These are phyloP conservation scores for Hymenoscyphus infarciens DNA, from an alignment of 2,329 filamentous ascomycete genomes.

Conservation along the genomic window DNA sequence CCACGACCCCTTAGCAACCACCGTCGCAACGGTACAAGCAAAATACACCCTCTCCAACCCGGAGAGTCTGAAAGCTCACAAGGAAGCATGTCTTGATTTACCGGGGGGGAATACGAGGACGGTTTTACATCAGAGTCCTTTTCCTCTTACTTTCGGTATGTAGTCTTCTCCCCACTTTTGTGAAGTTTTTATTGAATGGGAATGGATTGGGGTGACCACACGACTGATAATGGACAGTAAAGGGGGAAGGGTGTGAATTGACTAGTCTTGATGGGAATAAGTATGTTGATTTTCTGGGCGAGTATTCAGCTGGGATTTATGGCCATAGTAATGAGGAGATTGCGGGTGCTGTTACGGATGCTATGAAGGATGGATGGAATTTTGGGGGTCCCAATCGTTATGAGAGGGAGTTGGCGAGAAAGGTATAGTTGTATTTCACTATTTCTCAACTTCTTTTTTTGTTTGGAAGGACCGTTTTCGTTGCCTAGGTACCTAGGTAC, in stretches of 20 bases:
- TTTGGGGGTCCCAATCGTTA: conserved; percentile 50
- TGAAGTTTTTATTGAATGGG: too few species aligned
- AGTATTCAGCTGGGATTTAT: conserved; percentile 63
- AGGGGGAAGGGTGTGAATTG: conserved; percentile 21
- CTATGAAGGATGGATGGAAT: conserved; percentile 47
- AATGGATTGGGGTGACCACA: too few species aligned
- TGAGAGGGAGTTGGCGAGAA: conserved; percentile 49
- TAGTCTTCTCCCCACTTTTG: too few species aligned
- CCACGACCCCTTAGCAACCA: neutral
- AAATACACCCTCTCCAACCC: conserved; percentile 12
- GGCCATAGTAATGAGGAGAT: conserved; percentile 61
- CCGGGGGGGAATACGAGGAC: conserved; percentile 31
- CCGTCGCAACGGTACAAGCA: conserved; percentile 2
- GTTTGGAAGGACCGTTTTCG: neutral
- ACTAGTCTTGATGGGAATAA: conserved; percentile 24
- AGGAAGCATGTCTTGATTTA: conserved; percentile 26
- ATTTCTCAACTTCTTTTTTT: neutral
- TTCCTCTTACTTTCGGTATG: conserved; percentile 26
- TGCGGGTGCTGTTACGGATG: conserved; percentile 42
- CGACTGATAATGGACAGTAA: conserved; percentile 9
- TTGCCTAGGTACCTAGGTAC: too few species aligned
- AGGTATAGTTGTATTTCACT: conserved; percentile 22
- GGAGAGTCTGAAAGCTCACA: conserved; percentile 13
- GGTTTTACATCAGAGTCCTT: conserved; percentile 25
- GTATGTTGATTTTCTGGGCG: conserved; percentile 59